Evolutionary conservation across 305 asterid species (phyloP), one percentile per base, ranked within the genome.

Genomic region (Fraxinus ornus): DNA sequence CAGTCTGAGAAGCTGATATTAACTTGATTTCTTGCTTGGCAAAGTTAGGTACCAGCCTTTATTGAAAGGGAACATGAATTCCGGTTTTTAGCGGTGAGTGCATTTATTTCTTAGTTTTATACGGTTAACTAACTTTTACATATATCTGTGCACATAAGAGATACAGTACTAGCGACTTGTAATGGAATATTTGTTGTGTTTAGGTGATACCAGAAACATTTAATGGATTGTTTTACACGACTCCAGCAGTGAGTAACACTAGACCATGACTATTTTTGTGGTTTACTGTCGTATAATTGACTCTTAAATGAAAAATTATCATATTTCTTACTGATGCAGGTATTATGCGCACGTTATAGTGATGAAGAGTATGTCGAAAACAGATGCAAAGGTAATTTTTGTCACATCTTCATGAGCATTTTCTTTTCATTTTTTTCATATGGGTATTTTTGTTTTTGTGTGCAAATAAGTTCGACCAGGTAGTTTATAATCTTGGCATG

Each of bases 21-120:
- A 33, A 85, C 85, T 52, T 81, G 44, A 52, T 8, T 71, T 82
- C 39, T 85, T 81, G 39, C 86, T 83, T 86, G 77, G 79, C 83
- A 83, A 86, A 79, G 9, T 88, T 93, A 96, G 99, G 90, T 96
- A 87, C 95, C 98, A 73, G 83, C 98, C 66, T 94, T 88, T 80
- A 91, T 93, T 39, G 98, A 93, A 85, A 89, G 99, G 89, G 97
- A 96, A 92, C 98, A 96, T 4, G 99, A 94, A 79, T 96, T 94
- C 86, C 94, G 94, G 8, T 91, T 96, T 89, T 84, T 94, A 84
- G 98, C 98, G 71, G 99, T 96, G 86, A 93, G 99, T 85, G 55
- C 33, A 32, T 3, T 76, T 62, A 41, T 77, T 81, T 44, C 44
- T 83, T 71, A 49, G 55, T 52, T 76, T 44, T 26, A 70, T n/a